Evolutionary conservation across 805 yeast genomes (phyloP).

Genomic region (Blastobotrys chiropterorum): DNA sequence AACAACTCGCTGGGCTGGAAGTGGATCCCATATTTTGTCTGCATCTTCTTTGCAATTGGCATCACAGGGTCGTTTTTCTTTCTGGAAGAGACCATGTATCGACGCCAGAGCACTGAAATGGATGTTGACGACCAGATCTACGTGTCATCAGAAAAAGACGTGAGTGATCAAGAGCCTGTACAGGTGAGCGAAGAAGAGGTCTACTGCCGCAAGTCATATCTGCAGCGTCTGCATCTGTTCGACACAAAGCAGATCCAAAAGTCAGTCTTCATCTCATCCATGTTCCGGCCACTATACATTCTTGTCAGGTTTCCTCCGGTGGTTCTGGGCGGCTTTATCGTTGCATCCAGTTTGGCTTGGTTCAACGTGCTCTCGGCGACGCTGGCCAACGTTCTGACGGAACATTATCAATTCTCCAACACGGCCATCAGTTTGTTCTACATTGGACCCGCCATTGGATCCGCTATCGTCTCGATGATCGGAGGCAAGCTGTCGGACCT

Average conservation of each 20-base stretch:
- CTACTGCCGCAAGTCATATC: slow-evolving; percentile 6
- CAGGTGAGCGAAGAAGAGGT: too few species aligned
- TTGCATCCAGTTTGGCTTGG: slow-evolving; percentile 45
- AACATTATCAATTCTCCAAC: slow-evolving; percentile 49
- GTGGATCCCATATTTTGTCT: slow-evolving; percentile 11
- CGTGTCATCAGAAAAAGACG: too few species aligned
- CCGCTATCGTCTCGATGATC: slow-evolving; percentile 29
- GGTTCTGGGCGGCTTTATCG: slow-evolving; percentile 50
- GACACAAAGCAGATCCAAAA: slow-evolving; percentile 6
- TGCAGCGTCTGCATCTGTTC: slow-evolving; percentile 8
- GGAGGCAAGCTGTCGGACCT: slow-evolving; percentile 45
- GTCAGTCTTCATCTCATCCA: slow-evolving; percentile 22
- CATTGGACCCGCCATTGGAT: slow-evolving; percentile 40
- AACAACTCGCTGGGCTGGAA: slow-evolving; percentile 15
- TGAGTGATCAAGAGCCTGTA: too few species aligned
- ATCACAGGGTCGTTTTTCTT: slow-evolving; percentile 5
- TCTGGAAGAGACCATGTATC: slow-evolving; percentile 11
- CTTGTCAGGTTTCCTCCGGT: slow-evolving; percentile 41
- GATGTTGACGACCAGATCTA: slow-evolving; percentile 5
- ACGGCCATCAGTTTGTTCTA: slow-evolving; percentile 46
- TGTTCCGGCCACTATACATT: slow-evolving; percentile 35
- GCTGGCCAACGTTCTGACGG: slow-evolving; percentile 39
- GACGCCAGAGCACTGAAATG: slow-evolving; percentile 4
- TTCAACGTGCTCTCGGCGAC: slow-evolving; percentile 46
- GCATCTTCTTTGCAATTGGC: slow-evolving; percentile 9